A percentile compares a stretch with the other conserved stretches of the same genome.
Conservation (phyloP, 805 yeast genomes). For the Hanseniaspora jakobsenii region DNA sequence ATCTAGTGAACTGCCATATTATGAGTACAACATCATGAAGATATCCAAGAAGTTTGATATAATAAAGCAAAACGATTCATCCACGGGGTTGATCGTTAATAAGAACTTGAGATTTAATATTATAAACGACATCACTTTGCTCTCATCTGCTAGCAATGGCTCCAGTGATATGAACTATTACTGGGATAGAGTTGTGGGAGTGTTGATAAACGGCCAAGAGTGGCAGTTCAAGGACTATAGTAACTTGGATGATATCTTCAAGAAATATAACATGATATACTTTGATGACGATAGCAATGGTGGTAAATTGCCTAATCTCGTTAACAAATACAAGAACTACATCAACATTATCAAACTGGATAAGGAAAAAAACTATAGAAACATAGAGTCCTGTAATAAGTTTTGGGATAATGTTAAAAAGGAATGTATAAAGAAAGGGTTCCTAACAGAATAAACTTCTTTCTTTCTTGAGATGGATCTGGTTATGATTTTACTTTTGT, state of each 20-base stretch:
- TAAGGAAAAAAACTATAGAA: constrained; percentile 72
- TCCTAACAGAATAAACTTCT: constrained; percentile 20
- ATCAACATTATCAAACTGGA: constrained; percentile 69
- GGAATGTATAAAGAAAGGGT: constrained; percentile 59
- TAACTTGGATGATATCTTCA: constrained; percentile 69
- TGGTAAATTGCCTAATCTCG: constrained; percentile 63
- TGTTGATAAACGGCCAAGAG: constrained; percentile 90
- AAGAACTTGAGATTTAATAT: constrained; percentile 37
- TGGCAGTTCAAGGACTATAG: constrained; percentile 92
- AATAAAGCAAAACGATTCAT: constrained; percentile 24
- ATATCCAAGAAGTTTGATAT: constrained; percentile 27
- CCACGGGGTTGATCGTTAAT: constrained; percentile 37
- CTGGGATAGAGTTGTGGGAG: constrained; percentile 95
- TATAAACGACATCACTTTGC: constrained; percentile 82
- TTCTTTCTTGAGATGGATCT: no score
- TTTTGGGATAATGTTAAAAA: constrained; percentile 74
- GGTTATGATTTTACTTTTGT: neutral
- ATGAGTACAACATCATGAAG: constrained; percentile 24
- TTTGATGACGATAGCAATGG: constrained; percentile 64
- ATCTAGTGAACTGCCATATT: constrained; percentile 32
- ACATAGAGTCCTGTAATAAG: constrained; percentile 70
- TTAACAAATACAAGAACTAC: constrained; percentile 85
- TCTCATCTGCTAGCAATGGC: no score
- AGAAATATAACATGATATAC: constrained; percentile 71
- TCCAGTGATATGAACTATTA: no score